These are phyloP conservation scores for Saccharomyces pastorianus DNA, from an alignment of 1,139 yeast genomes.

Conservation along the genomic window DNA sequence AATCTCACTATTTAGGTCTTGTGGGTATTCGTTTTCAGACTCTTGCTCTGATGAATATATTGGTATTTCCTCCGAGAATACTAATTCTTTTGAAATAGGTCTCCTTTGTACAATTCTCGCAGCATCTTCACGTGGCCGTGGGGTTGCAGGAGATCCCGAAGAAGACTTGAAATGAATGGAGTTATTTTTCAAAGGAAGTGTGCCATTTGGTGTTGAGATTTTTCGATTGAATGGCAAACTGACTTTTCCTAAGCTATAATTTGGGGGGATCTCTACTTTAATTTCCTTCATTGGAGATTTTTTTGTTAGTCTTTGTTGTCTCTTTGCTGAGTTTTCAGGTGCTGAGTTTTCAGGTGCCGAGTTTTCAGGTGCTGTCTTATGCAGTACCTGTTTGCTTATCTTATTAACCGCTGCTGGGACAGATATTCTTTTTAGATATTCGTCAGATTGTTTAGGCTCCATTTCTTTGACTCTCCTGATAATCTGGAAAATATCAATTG, in stretches of 20 bases:
- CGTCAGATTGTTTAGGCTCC: slow-evolving; percentile 24
- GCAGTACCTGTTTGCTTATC: not conserved
- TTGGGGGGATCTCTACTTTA: slow-evolving; percentile 7
- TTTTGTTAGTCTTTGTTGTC: slow-evolving; percentile 1
- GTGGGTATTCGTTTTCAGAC: not conserved
- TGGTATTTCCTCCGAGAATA: not conserved
- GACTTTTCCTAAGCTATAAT: not conserved
- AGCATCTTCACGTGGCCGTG: not conserved
- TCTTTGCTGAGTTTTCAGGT: slow-evolving; percentile 2
- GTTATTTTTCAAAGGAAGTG: not conserved
- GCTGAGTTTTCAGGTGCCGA: not conserved
- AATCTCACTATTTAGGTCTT: no score
- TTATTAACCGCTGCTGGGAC: slow-evolving; percentile 7
- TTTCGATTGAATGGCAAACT: not conserved
- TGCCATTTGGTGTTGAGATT: not conserved
- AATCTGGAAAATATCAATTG: slow-evolving; percentile 20
- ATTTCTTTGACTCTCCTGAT: slow-evolving; percentile 10
- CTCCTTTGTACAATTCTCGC: not conserved
- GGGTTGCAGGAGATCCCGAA: not conserved
- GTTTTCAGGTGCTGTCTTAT: not conserved
- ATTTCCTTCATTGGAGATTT: slow-evolving; percentile 7
- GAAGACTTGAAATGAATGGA: not conserved
- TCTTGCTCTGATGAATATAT: not conserved
- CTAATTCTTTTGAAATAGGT: not conserved
- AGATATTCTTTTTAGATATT: slow-evolving; percentile 21